Evolutionary conservation across 1,284 basidiomycete species (phyloP), one percentile per base, ranked within the genome.

Genomic region (Calocybe gambosa): DNA sequence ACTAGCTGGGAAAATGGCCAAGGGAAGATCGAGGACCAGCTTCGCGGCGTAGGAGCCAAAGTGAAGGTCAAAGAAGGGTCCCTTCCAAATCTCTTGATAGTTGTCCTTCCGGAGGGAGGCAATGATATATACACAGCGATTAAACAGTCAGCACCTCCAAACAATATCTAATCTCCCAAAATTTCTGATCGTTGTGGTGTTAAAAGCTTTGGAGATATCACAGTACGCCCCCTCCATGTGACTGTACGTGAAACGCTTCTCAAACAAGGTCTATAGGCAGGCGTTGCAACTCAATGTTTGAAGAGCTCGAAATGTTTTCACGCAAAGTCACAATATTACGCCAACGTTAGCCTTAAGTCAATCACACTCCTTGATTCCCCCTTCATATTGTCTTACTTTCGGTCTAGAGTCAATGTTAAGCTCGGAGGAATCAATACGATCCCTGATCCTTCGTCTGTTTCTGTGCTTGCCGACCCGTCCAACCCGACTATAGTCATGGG

Each of bases 401-500:
- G 19, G 23, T 42, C 9, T 54, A 89, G 86, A 60, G 73, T 90
- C 54, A 89, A 89, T 55, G 85, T 85, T 18, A 89, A 90, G 61
- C 69, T 89, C 0, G 87, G 86, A 15, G 86, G 87, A 0, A 82
- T 88, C 58, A 90, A 89, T 58, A 77, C 75, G 2, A 71, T 89
- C 37, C 85, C 84, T 0, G 81, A 83, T 42, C 71, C 80, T 0
- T 67, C 71, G 13, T 80, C 80, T 0, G 76, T 82, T 3, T 68
- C 73, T 0, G 70, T 76, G 7, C 67, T 87, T n/a, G 76, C 77
- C 0, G 85, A 89, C 55, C 75, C 78, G 1, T 67, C 74, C 23
- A 77, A 79, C 53, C 86, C 85, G 1, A 85, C 85, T 0, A 75
- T 89, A n/a, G 78, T 89, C 44, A 82, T 89, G 75, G 85, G 84